Evolutionary conservation across 345 rosid genomes (phyloP), one percentile per base, ranked within the genome.

Genomic region (Syzygium grande): DNA sequence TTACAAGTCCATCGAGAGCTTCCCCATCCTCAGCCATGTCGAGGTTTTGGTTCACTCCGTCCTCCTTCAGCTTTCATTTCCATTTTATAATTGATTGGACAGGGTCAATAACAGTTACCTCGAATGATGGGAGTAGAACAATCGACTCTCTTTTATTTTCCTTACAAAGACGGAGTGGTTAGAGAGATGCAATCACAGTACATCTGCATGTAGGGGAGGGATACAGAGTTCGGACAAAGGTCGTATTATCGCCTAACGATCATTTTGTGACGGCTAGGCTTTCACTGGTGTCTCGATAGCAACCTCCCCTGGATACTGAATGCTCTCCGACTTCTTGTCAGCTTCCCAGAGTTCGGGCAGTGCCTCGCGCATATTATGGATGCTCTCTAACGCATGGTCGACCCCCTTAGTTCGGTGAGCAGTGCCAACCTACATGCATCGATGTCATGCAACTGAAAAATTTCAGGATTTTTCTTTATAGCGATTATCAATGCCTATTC

Each of bases 331-430:
- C 85, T 91, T 94, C 59, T 93, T 94, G 15, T 90, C 92, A n/a
- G 92, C 91, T 85, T 94, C 98, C 99, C 98, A 98, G 51, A 98
- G 95, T 86, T 94, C 93, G 6, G 98, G 98, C 85, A 98, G 86
- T 29, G 98, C 99, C 91, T 96, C 98, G 90, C 92, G 93, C 59
- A 96, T 90, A 89, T 98, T 98, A 91, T 98, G 99, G 88, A 96
- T 94, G 91, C 97, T 96, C 92, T 95, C 98, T 49, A 96, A 85
- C 29, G 98, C 98, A 88, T 91, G 91, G 88, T 96, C 99, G 55
- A 94, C 98, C 9, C 97, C 96, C 87, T 91, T 92, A 0, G 87
- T 88, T 86, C 94, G 90, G 59, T 93, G 95, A 46, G 98, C 93
- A 30, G 91, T 92, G 85, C 99, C 99, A 53, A 96, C 94, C 98